Evolutionary conservation across 768 basidiomycete genomes (phyloP).

Genomic region (Mycena kentingensis): DNA sequence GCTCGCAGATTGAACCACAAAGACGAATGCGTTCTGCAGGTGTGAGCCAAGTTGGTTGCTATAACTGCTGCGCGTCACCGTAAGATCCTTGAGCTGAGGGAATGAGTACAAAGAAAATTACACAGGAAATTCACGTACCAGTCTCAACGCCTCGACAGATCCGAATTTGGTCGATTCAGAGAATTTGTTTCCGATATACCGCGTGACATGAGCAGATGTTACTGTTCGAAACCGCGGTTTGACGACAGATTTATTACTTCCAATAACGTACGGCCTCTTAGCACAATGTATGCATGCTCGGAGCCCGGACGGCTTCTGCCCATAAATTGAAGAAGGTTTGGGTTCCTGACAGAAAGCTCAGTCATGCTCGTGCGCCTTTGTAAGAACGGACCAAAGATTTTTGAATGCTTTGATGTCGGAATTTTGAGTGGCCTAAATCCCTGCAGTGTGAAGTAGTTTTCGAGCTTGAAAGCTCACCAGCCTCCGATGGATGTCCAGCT

Average conservation of each 20-base stretch:
- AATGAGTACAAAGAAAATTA: neutral
- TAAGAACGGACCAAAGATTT: constrained; percentile 1
- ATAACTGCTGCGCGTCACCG: constrained; percentile 1
- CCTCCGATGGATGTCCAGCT: neutral
- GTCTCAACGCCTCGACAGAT: constrained; percentile 12
- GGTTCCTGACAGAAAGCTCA: neutral
- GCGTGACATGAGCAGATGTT: constrained; percentile 14
- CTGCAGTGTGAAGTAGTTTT: neutral
- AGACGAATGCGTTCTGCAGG: constrained; percentile 11
- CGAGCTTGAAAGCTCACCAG: neutral
- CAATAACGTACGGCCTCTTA: constrained; percentile 8
- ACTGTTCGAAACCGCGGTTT: neutral
- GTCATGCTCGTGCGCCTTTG: neutral
- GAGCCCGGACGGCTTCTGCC: constrained; percentile 8
- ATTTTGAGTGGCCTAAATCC: constrained; percentile 4
- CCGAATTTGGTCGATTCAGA: constrained; percentile 10
- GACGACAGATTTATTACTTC: neutral
- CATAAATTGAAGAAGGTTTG: constrained; percentile 10
- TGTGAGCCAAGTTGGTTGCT: neutral
- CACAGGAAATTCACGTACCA: neutral
- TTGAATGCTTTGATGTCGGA: constrained; percentile 14
- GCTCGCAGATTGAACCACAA: constrained; percentile 3
- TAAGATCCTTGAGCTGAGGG: constrained; percentile 13
- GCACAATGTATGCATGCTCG: constrained; percentile 6
- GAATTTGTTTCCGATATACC: constrained; percentile 14